Base-by-base conservation (phyloP, 306 rosid genomes). In the Fagus crenata region DNA sequence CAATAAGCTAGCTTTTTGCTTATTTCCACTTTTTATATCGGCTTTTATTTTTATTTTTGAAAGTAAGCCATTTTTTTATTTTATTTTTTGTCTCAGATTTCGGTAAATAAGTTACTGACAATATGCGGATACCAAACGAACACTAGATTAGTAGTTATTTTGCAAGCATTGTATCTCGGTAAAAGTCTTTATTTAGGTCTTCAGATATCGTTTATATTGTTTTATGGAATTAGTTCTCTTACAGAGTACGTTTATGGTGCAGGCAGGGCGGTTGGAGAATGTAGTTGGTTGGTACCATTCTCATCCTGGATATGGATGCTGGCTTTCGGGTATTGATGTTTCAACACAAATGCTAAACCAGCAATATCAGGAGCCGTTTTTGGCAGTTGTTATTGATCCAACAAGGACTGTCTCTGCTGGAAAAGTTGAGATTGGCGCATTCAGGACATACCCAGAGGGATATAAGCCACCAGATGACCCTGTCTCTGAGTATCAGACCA, bases 241-340 rank as follows among this genome's bases (percentile, higher is more conserved):
- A 72, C n/a, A 4, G 63, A 9, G 69, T 72, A 15, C 67, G 69
- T 75, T 35, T 18, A 6, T 69, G 80, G 56, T 76, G 70, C 65
- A 96, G 99, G 97, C 90, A 2, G 99, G 99, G 5, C 82, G 98
- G 31, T 78, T 96, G 89, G 99, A 96, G 82, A 96, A 96, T 78
- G 99, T 75, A 67, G 97, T 96, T 56, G 99, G 99, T 13, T 92
- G 99, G 99, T 96, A 96, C 80, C 99, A 96, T 82, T 96, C 99
- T 79, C 99, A 96, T 51, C 99, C 99, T 61, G 98, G 97, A 35
- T 96, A 96, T 41, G 99, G 99, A 43, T 96, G 98, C 84, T 96
- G 99, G 99, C 92, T 96, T 22, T 96, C 97, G 18, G 99, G 99
- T 40, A 96, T 96, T 69, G 99, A 96, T 81, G 98, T 96, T 46